These are phyloP conservation scores for Aspergillus melleus DNA, from an alignment of 2,329 filamentous ascomycete species.

Conservation along the genomic window DNA sequence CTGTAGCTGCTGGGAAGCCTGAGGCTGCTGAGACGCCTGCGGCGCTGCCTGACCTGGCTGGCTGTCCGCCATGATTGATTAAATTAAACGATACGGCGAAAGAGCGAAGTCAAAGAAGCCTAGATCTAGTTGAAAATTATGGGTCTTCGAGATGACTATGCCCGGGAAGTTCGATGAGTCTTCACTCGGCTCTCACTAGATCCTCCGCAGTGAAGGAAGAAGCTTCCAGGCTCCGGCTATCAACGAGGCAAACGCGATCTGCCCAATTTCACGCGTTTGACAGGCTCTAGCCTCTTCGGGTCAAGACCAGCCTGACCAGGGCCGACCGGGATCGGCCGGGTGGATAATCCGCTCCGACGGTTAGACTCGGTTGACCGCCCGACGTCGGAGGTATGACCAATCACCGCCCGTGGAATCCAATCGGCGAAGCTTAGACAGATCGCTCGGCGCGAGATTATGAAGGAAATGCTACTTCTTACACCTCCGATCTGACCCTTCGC, in stretches of 20 bases:
- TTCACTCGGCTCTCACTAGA: neutral
- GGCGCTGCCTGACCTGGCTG: slow-evolving; percentile 22
- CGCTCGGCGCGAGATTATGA: neutral
- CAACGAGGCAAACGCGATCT: neutral
- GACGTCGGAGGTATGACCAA: slow-evolving; percentile 18
- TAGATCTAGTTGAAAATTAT: neutral
- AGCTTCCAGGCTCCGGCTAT: neutral
- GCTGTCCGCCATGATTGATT: slow-evolving; percentile 28
- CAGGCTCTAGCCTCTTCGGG: neutral
- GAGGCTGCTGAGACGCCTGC: slow-evolving; percentile 23
- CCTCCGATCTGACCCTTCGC: neutral
- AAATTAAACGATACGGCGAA: neutral
- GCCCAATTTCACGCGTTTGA: slow-evolving; percentile 19
- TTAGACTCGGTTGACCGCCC: slow-evolving; percentile 13
- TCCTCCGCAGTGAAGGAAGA: neutral
- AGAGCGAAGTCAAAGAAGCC: neutral
- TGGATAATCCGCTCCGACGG: slow-evolving; percentile 21
- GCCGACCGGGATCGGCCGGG: slow-evolving; percentile 1
- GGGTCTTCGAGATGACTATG: neutral
- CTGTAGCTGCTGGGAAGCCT: slow-evolving; percentile 25
- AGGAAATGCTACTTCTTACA: neutral
- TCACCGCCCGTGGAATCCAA: slow-evolving; percentile 4
- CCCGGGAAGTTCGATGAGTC: neutral
- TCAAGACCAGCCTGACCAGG: neutral
- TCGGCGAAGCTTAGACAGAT: neutral